Conservation (phyloP, 208 protist genomes). For the Acanthamoeba divionensis region DNA sequence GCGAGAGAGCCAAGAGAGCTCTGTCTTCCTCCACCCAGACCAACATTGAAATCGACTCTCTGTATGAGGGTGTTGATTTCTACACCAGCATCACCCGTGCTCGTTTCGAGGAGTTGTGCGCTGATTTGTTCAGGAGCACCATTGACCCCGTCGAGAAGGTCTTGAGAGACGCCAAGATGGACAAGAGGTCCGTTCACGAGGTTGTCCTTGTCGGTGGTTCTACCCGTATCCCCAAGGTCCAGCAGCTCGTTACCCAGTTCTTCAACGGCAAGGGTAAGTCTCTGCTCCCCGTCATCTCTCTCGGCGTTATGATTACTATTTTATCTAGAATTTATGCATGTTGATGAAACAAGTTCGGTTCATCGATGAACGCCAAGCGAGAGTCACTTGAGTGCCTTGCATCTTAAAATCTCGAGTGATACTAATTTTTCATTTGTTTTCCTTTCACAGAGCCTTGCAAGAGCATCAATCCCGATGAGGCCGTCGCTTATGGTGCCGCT, state of each 20-base stretch:
- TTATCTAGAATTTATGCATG: neutral
- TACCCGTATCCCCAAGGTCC: conserved; percentile 88
- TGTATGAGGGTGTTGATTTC: conserved; percentile 96
- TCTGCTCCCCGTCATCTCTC: no score
- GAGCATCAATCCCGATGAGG: conserved; percentile 96
- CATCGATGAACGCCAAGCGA: no score
- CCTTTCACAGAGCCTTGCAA: conserved; percentile 90
- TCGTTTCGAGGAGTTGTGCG: conserved; percentile 95
- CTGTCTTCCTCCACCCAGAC: conserved; percentile 89
- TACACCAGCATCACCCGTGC: conserved; percentile 91
- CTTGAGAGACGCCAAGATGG: conserved; percentile 85
- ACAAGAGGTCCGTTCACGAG: conserved; percentile 86
- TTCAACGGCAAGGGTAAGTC: conserved; percentile 87
- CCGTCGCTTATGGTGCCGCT: conserved; percentile 94
- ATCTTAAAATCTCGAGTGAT: neutral
- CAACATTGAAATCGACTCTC: conserved; percentile 93
- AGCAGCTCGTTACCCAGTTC: conserved; percentile 84
- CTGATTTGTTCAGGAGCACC: conserved; percentile 90
- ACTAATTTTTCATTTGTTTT: neutral
- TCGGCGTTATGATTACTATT: conserved; percentile 26
- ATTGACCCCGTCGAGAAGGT: conserved; percentile 91
- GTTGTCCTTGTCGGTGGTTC: conserved; percentile 91
- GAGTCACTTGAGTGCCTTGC: neutral
- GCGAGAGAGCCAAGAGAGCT: conserved; percentile 92
- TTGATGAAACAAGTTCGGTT: no score